Conservation (phyloP, 2,329 filamentous ascomycete genomes). For the Akanthomyces dipterigenus region DNA sequence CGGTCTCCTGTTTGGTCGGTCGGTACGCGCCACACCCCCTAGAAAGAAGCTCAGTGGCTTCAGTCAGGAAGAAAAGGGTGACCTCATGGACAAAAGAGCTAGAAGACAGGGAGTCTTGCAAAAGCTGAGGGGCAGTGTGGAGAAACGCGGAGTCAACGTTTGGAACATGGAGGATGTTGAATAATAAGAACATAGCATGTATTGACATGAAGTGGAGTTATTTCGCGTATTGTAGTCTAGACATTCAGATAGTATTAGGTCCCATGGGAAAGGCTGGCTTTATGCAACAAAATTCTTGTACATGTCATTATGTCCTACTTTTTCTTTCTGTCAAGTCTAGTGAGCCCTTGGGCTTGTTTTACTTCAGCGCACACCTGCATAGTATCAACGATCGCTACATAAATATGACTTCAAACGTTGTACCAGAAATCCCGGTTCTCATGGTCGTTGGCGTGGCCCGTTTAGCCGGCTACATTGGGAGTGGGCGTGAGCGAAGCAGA, state of each 20-base stretch:
- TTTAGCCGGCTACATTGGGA: no score
- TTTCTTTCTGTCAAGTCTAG: no score
- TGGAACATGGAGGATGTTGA: conserved; percentile 44
- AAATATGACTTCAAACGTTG: no score
- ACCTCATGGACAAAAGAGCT: conserved; percentile 47
- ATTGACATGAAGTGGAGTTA: conserved; percentile 12
- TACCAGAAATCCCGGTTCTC: no score
- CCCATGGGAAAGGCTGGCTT: neutral
- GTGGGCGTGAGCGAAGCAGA: no score
- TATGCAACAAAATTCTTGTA: neutral
- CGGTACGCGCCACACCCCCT: conserved; percentile 38
- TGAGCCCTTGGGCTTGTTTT: no score
- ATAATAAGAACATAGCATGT: conserved; percentile 22
- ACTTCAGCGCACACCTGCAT: no score
- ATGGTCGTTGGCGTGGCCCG: no score
- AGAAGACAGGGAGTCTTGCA: conserved; percentile 45
- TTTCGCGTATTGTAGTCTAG: conserved; percentile 20
- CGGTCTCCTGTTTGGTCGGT: conserved; percentile 34
- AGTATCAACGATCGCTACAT: no score
- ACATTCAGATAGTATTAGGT: conserved; percentile 14
- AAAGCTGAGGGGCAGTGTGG: conserved; percentile 43
- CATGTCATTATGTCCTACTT: neutral
- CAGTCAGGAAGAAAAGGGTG: conserved; percentile 50
- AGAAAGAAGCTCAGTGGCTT: conserved; percentile 58
- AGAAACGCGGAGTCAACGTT: conserved; percentile 43